A percentile compares a stretch with the other conserved stretches of the same genome.
Conservation (phyloP, 805 yeast genomes). For the Metschnikowia shivogae region DNA sequence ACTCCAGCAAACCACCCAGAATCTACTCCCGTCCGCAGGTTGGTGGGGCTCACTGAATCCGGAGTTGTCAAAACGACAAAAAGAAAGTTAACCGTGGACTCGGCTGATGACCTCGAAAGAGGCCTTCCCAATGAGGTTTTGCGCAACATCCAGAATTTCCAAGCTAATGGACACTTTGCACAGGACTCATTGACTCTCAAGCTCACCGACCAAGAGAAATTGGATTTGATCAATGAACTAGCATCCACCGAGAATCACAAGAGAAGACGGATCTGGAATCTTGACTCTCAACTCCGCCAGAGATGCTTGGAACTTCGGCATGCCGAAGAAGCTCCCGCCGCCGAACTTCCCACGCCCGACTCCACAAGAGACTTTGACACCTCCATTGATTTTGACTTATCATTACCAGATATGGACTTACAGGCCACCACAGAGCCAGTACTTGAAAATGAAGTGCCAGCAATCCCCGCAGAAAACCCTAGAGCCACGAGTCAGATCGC, state of each 20-base stretch:
- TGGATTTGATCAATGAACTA: constrained; percentile 32
- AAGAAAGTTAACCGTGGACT: constrained; percentile 45
- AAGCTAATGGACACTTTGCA: constrained; percentile 18
- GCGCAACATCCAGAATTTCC: constrained; percentile 25
- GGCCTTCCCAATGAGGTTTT: constrained; percentile 37
- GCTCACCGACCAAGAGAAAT: constrained; percentile 30
- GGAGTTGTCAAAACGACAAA: constrained; percentile 47
- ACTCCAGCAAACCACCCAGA: background rate
- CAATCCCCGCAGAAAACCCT: constrained; percentile 29
- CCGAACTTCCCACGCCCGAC: constrained; percentile 2
- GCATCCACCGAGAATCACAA: constrained; percentile 27
- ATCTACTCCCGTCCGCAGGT: constrained; percentile 23
- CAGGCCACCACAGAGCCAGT: constrained; percentile 11
- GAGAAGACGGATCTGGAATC: constrained; percentile 28
- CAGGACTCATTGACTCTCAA: constrained; percentile 22
- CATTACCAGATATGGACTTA: constrained; percentile 24
- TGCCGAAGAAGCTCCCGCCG: constrained; percentile 18
- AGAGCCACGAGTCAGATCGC: constrained; percentile 55
- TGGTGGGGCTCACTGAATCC: constrained; percentile 33
- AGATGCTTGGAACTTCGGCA: constrained; percentile 26
- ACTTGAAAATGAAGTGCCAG: constrained; percentile 17
- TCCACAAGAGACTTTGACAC: constrained; percentile 13
- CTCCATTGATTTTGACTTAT: constrained; percentile 24
- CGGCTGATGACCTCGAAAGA: constrained; percentile 40
- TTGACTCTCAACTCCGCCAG: constrained; percentile 28